A percentile compares a stretch with the other conserved stretches of the same genome.
Conservation (phyloP, 306 rosid genomes). For the Urtica urens region DNA sequence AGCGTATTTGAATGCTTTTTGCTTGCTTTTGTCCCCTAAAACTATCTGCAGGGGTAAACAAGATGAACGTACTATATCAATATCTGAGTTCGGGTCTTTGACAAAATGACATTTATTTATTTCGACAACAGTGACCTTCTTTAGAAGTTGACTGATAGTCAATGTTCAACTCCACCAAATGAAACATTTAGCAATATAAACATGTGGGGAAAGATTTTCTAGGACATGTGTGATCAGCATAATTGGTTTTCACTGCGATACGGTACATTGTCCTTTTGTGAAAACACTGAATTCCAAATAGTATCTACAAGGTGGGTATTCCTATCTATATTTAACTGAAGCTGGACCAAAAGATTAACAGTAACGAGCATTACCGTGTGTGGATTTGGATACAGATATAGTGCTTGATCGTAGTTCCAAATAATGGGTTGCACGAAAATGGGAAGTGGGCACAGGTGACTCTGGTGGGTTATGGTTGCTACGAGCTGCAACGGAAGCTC, state of each 20-base stretch:
- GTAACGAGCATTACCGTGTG: slow-evolving; percentile 49
- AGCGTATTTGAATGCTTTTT: slow-evolving; percentile 81
- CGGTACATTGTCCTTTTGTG: neutral
- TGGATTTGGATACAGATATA: slow-evolving; percentile 86
- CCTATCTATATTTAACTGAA: neutral
- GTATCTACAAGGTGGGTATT: too few relatives aligned
- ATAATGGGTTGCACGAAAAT: slow-evolving; percentile 65
- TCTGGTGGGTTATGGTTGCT: slow-evolving; percentile 91
- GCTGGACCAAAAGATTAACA: neutral
- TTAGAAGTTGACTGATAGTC: too few relatives aligned
- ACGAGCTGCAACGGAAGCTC: slow-evolving; percentile 62
- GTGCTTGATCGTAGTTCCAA: slow-evolving; percentile 86
- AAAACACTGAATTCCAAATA: neutral
- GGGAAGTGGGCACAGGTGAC: slow-evolving; percentile 94
- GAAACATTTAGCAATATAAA: too few relatives aligned
- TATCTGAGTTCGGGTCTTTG: too few relatives aligned
- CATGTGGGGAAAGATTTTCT: too few relatives aligned
- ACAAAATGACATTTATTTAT: too few relatives aligned
- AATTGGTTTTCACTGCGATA: too few relatives aligned
- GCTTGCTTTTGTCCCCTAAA: slow-evolving; percentile 73
- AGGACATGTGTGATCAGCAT: too few relatives aligned
- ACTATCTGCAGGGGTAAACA: slow-evolving; percentile 52
- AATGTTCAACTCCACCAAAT: too few relatives aligned
- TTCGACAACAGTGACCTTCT: too few relatives aligned
- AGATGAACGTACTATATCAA: slow-evolving; percentile 1